Evolutionary conservation across 768 basidiomycete genomes (phyloP).

Genomic region (Termitomyces heimii): DNA sequence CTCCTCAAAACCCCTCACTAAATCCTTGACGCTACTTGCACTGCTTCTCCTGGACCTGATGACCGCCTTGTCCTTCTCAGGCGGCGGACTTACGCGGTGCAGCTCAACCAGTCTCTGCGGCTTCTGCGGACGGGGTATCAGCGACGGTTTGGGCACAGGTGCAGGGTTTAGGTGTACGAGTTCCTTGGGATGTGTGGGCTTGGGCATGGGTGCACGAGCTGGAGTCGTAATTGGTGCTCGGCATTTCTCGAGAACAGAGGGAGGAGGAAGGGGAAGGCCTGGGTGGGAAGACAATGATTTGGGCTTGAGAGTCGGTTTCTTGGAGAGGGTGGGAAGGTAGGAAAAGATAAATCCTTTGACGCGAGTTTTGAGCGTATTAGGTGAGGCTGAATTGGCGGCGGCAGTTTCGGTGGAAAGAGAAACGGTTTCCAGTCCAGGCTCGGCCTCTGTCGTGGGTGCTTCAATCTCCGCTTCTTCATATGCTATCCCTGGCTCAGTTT

Average conservation of each 20-base stretch:
- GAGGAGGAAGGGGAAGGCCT: conserved; percentile 52
- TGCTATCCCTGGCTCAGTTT: not conserved
- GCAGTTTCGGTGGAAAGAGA: not conserved
- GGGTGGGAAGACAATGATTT: conserved; percentile 14
- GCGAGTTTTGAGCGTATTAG: conserved; percentile 36
- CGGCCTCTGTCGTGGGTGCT: not conserved
- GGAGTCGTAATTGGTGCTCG: conserved; percentile 60
- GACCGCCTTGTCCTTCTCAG: conserved; percentile 16
- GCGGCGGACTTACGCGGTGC: conserved; percentile 29
- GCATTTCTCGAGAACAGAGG: conserved; percentile 39
- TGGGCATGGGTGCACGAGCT: conserved; percentile 40
- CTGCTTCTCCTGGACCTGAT: conserved; percentile 51
- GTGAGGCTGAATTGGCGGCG: not conserved
- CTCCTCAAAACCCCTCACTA: conserved; percentile 59
- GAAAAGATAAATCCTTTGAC: conserved; percentile 56
- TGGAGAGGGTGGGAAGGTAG: conserved; percentile 49
- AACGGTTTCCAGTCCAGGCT: not conserved
- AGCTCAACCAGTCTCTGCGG: conserved; percentile 51
- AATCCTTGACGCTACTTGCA: conserved; percentile 65
- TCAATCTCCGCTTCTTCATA: not conserved
- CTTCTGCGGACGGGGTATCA: conserved; percentile 33
- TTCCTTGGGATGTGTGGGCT: conserved; percentile 52
- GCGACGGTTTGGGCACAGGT: conserved; percentile 32
- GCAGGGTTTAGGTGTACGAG: conserved; percentile 57
- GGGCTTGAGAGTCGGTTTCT: conserved; percentile 19